Evolutionary conservation across 2,329 filamentous ascomycete genomes (phyloP), one percentile per base, ranked within the genome.

Genomic region (Phyllosticta paracitricarpa): DNA sequence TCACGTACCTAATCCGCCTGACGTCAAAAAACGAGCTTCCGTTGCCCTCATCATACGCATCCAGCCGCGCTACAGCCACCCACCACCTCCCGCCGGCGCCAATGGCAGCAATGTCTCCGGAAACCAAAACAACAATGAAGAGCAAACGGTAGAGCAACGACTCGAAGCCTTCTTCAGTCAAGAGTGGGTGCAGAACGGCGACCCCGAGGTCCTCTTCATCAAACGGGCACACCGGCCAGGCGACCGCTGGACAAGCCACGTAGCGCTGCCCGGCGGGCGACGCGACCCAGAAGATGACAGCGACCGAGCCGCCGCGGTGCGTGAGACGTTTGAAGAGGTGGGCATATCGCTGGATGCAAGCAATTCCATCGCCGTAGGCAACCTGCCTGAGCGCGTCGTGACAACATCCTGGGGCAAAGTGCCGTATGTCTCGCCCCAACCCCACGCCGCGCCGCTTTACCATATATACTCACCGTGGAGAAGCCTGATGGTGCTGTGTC

Each of bases 161-260:
- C 64, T 86, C 40, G 73, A 82, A 33, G 71, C 77, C 8, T 88
- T 88, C 75, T 89, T 88, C 68, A 73, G 76, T 1, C 84, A 86
- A 66, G 70, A 79, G 17, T 89, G 86, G 86, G 84, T 87, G 6
- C 79, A 82, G 65, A 74, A 86, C 69, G 85, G 85, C 25, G 82
- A 86, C 63, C 82, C 86, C 0, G 86, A 89, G 70, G 76, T 85
- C n/a, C 77, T 89, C 3, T 88, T 89, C 70, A 89, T 89, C 71
- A 89, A 89, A 69, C 77, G 86, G 54, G 83, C 86, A 2, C 80
- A 84, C 3, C 77, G 86, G 48, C 77, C 80, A 60, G 85, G 85
- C 7, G 86, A 89, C 70, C 77, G 85, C 62, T 89, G 86, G 86
- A 87, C 84, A 1, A 81, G 82, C 2, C 86, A 89, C 75, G 82